Percentiles rank a stretch among this genome's conserved stretches.
Evolutionary conservation across 2,329 filamentous ascomycete genomes (phyloP).

Genomic region (Sphaerostilbella broomeana): DNA sequence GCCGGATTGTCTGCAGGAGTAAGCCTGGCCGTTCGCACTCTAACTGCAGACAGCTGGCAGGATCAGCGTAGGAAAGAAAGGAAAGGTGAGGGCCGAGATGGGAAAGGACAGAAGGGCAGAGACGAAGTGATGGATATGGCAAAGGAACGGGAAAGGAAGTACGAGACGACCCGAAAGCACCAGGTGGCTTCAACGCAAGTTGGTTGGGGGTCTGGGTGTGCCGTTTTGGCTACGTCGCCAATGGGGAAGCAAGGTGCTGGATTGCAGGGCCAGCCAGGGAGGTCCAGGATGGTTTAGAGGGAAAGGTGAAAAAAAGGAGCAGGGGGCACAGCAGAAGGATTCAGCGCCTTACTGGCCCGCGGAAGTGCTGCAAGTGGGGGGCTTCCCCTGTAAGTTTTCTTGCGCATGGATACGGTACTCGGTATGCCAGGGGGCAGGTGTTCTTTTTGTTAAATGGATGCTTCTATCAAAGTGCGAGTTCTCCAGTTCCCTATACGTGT

Average conservation of each 20-base stretch:
- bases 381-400: neutral
- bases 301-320: constrained; percentile 6
- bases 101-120: neutral
- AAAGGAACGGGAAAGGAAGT: constrained; percentile 13
- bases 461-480: too few relatives aligned
- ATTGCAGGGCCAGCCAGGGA: constrained; percentile 22
- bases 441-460: too few relatives aligned
- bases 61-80: constrained; percentile 9
- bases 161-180: constrained; percentile 20
- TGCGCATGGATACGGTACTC: neutral
- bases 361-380: constrained; percentile 2
- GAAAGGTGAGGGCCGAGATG: constrained; percentile 2
- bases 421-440: too few relatives aligned
- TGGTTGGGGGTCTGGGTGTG: constrained; percentile 22
- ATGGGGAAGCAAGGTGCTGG: constrained; percentile 21
- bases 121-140: constrained; percentile 6
- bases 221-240: constrained; percentile 18
- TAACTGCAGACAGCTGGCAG: constrained; percentile 12
- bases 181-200: constrained; percentile 27
- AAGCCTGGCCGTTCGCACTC: constrained; percentile 1
- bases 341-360: constrained; percentile 5
- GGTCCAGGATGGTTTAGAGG: neutral
- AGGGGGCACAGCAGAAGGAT: neutral
- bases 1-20: constrained; percentile 10
- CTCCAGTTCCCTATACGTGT: too few relatives aligned